Evolutionary conservation across 2,329 filamentous ascomycete species (phyloP), one percentile per base, ranked within the genome.

Genomic region (Fusarium euwallaceae): DNA sequence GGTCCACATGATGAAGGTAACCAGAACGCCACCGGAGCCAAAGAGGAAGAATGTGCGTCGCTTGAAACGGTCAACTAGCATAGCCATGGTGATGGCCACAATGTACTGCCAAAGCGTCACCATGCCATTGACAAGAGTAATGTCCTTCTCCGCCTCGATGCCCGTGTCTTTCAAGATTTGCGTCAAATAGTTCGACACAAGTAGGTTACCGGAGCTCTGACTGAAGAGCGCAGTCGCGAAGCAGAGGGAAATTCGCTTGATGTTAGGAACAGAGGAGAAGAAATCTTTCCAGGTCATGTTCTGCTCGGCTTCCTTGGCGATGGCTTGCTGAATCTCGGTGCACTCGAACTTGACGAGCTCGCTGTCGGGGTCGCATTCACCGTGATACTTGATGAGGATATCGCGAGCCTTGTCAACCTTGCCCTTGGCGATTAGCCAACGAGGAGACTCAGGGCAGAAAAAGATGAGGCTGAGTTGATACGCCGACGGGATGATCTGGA

Each of bases 361-460:
- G 2, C 83, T 84, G 3, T 84, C 79, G 0, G 80, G 72, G 55
- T 88, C 82, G 34, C 84, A 82, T 67, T 88, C 87, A 27, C 85
- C 87, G 63, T 90, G 87, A 45, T 88, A 88, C 65, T 88, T 88
- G 74, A 86, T 82, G 0, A 91, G 77, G 29, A 90, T 86, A 0
- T 81, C 81, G 17, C 82, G 85, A 0, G 89, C 89, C 74, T 90
- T 83, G 6, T 88, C 85, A 1, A 79, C 69, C 24, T 84, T 83
- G 36, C 88, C 88, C 70, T 88, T 84, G 39, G 86, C 85, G 51
- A 91, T 84, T 32, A 91, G 80, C 86, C 87, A 92, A 41, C 91
- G 85, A 1, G 91, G 91, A 1, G 87, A 90, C 71, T 92, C 91
- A 0, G 90, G 90, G 6, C 90, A 84, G 61, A 89, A 86, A 72